These are phyloP conservation scores for Corylus americana DNA, from an alignment of 306 rosid genomes.

Conservation along the genomic window DNA sequence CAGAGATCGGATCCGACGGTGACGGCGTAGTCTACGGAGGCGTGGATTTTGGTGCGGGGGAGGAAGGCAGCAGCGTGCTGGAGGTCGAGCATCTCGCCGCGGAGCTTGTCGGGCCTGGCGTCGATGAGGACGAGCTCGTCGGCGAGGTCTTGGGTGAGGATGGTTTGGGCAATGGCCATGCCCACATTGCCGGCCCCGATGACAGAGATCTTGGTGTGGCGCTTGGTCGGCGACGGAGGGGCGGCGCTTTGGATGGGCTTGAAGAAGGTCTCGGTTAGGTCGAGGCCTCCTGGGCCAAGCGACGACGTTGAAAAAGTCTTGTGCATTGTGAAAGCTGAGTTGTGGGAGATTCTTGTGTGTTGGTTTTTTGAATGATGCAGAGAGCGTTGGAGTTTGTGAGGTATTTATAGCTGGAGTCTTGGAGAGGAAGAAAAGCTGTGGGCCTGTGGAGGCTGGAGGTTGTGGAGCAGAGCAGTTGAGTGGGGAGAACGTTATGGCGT, in stretches of 20 bases:
- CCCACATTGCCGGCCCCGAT: constrained; percentile 93
- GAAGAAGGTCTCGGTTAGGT: constrained; percentile 70
- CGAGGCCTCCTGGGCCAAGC: constrained; percentile 76
- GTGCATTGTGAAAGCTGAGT: constrained; percentile 42
- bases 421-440: not conserved
- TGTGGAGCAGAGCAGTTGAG: not conserved
- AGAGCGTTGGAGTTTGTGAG: not conserved
- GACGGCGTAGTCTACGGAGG: constrained; percentile 72
- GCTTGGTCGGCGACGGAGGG: constrained; percentile 59
- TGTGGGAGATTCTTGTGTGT: not conserved
- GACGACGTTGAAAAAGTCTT: constrained; percentile 54
- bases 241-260: constrained; percentile 49
- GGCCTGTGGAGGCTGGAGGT: not conserved
- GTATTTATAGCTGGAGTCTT: not conserved
- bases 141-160: constrained; percentile 74
- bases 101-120: constrained; percentile 67
- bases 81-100: constrained; percentile 93
- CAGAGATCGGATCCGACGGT: constrained; percentile 80
- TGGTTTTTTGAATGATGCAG: not conserved
- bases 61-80: constrained; percentile 96
- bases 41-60: constrained; percentile 79
- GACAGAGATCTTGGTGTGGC: constrained; percentile 70
- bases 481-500: not conserved
- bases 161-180: constrained; percentile 98
- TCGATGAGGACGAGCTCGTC: constrained; percentile 86